Evolutionary conservation across 2,329 filamentous ascomycete species (phyloP), one percentile per base, ranked within the genome.

Genomic region (Colletotrichum sojae): DNA sequence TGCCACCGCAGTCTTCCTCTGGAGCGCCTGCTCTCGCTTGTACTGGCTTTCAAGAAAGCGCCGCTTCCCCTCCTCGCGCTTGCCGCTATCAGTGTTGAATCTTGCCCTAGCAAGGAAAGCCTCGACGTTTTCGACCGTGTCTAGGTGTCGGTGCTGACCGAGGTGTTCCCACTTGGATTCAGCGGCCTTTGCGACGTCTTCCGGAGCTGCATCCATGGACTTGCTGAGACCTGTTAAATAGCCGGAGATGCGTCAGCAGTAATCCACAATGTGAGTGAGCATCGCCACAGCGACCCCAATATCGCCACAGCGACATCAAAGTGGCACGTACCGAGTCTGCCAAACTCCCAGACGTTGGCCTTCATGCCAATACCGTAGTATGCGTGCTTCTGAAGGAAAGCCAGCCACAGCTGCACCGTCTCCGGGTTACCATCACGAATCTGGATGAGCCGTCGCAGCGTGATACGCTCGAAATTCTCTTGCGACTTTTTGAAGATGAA

Each of bases 281-380:
- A 46, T 18, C 15, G 18, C n/a, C 18, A 22, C 18, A 13, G 46
- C 10, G 3, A 8, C 46, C n/a, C 4, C 16, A n/a, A n/a, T n/a
- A 46, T 18, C 15, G 18, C n/a, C 18, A 22, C 18, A 13, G 46
- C 10, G 3, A 8, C 46, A 5, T 2, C 16, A 12, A 12, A 20
- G 16, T 12, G 16, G 3, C 6, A 57, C 52, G 31, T 63, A 69
- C 92, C 91, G 68, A 95, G 78, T 66, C 88, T 87, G 76, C 92
- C 90, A 80, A 94, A 95, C 78, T 97, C 94, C 90, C 93, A 99
- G 57, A 98, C 88, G 79, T 99, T 98, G 61, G 96, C 96, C 87
- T 99, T 99, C 94, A 99, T 97, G 75, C 96, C 96, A 48, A 98
- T 91, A n/a, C 96, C 96, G 74, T 97, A 93, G 79, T 96, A 97